Evolutionary conservation across 1,284 basidiomycete species (phyloP).

Genomic region (Sanghuangporus weigelae): DNA sequence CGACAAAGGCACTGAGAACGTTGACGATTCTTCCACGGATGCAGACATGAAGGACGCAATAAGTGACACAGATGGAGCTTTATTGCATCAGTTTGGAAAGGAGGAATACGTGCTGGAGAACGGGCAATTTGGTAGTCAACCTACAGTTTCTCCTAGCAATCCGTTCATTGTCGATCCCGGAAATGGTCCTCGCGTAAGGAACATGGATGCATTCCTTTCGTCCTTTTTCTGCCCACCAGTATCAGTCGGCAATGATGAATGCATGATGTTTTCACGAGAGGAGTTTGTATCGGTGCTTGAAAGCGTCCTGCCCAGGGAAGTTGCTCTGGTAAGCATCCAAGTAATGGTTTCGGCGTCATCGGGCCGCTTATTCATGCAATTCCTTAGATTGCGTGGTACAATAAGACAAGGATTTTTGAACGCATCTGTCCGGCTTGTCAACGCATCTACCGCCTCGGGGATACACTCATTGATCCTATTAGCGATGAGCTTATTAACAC

Average conservation of each 20-base stretch:
- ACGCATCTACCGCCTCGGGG: conserved; percentile 62
- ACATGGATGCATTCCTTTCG: conserved; percentile 52
- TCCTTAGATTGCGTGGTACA: conserved; percentile 73
- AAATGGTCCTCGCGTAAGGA: conserved; percentile 66
- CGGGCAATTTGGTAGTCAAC: not conserved
- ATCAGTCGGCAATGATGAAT: conserved; percentile 53
- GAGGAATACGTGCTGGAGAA: not conserved
- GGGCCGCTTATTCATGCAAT: not conserved
- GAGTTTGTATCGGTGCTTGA: conserved; percentile 68
- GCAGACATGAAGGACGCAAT: not conserved
- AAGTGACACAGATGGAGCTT: not conserved
- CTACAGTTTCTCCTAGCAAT: conserved; percentile 17
- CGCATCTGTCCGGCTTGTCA: conserved; percentile 74
- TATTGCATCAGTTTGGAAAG: too few relatives aligned
- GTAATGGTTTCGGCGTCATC: not conserved
- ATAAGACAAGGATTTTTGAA: conserved; percentile 62
- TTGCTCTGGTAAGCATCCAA: conserved; percentile 49
- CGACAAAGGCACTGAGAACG: conserved; percentile 11
- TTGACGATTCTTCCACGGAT: not conserved
- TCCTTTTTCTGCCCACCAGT: conserved; percentile 62
- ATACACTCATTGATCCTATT: conserved; percentile 49
- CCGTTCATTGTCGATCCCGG: conserved; percentile 71
- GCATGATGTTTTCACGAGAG: conserved; percentile 66
- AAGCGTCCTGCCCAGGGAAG: conserved; percentile 63
- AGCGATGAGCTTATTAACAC: conserved; percentile 22